These are phyloP conservation scores for Sanghuangporus weigelae DNA, from an alignment of 1,284 basidiomycete genomes.

Conservation along the genomic window DNA sequence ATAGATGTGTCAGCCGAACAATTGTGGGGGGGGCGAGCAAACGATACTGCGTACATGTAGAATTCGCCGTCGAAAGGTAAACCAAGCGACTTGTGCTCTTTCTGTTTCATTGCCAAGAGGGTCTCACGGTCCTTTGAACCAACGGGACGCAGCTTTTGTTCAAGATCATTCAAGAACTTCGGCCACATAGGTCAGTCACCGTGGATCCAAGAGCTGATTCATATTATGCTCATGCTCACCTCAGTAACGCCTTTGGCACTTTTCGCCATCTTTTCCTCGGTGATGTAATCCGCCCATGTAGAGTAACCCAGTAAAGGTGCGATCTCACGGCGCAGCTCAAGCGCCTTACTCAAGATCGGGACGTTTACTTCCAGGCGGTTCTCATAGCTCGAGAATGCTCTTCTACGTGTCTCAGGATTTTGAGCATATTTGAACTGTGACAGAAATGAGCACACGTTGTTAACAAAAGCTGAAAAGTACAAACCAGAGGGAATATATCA, in stretches of 20 bases:
- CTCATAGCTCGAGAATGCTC: conserved; percentile 63
- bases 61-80: conserved; percentile 64
- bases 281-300: conserved; percentile 79
- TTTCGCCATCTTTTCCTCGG: conserved; percentile 84
- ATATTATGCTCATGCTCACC: conserved; percentile 27
- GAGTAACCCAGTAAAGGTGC: conserved; percentile 63
- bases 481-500: conserved; percentile 72
- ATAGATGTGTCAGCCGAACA: neutral
- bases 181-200: neutral
- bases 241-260: conserved; percentile 51
- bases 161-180: conserved; percentile 68
- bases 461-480: conserved; percentile 24
- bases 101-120: conserved; percentile 67
- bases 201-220: neutral
- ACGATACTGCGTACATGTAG: conserved; percentile 34
- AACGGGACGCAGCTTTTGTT: conserved; percentile 67
- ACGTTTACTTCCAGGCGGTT: conserved; percentile 62
- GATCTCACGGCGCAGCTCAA: conserved; percentile 65
- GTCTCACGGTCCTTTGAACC: conserved; percentile 59
- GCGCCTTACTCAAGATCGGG: conserved; percentile 57
- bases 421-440: conserved; percentile 72
- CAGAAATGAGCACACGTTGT: neutral
- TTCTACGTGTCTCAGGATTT: conserved; percentile 60
- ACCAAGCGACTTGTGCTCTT: conserved; percentile 56
- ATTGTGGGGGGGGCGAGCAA: neutral